These are phyloP conservation scores for Candida ortonii DNA, from an alignment of 805 yeast species.

Conservation along the genomic window DNA sequence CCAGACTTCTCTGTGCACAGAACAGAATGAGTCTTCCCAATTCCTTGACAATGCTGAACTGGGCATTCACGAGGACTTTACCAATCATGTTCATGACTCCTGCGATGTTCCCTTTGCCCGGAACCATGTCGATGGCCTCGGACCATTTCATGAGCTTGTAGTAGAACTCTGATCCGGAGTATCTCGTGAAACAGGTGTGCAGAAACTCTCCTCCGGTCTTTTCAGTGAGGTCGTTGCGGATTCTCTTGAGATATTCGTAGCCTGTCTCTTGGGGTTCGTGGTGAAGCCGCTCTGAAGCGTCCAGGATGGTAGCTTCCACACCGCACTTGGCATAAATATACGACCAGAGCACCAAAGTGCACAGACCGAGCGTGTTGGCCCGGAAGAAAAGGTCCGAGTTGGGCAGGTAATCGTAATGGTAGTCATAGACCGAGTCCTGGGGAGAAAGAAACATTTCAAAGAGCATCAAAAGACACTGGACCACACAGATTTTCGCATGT, in stretches of 20 bases:
- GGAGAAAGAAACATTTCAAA: constrained; percentile 61
- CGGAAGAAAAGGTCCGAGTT: constrained; percentile 50
- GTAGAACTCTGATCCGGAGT: constrained; percentile 39
- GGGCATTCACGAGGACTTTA: constrained; percentile 37
- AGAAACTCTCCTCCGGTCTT: constrained; percentile 32
- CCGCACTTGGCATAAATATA: constrained; percentile 49
- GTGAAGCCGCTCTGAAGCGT: constrained; percentile 17
- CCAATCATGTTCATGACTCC: constrained; percentile 53
- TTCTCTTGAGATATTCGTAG: constrained; percentile 46
- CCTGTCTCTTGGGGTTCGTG: constrained; percentile 42
- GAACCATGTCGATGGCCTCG: constrained; percentile 36
- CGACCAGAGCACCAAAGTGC: constrained; percentile 49
- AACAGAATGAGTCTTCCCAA: constrained; percentile 50
- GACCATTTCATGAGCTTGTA: constrained; percentile 42
- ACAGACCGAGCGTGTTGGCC: constrained; percentile 41
- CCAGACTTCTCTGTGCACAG: constrained; percentile 54
- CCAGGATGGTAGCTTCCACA: constrained; percentile 37
- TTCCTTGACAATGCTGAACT: constrained; percentile 59
- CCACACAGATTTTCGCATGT: constrained; percentile 50
- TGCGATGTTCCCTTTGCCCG: constrained; percentile 46
- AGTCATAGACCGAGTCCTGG: constrained; percentile 42
- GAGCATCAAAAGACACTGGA: constrained; percentile 60
- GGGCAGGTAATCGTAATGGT: constrained; percentile 45
- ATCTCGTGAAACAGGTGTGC: constrained; percentile 34
- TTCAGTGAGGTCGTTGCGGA: constrained; percentile 41